Evolutionary conservation across 441 rosid genomes (phyloP).

Genomic region (Mallotus repandus): DNA sequence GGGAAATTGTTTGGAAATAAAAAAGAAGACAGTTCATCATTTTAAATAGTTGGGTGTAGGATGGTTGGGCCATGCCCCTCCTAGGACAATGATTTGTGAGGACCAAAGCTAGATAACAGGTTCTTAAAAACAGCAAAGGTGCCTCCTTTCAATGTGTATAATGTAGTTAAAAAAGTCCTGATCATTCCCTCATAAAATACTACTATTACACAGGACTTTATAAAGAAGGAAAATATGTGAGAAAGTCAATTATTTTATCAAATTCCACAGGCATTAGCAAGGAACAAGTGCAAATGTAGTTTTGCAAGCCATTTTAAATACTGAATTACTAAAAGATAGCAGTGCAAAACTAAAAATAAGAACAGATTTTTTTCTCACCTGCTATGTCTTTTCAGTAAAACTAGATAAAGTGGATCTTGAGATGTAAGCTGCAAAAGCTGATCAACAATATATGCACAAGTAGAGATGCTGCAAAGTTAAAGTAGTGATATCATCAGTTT

Average conservation of each 20-base stretch:
- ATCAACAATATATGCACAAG: conserved; percentile 55
- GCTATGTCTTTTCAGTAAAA: conserved; percentile 45
- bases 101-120: neutral
- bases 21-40: too few species aligned
- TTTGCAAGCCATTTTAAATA: neutral
- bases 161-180: neutral
- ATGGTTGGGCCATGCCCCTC: neutral
- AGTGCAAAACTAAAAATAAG: neutral
- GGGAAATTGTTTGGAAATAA: too few species aligned
- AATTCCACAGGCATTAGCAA: neutral
- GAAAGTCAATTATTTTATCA: neutral
- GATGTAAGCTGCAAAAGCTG: conserved; percentile 58
- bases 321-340: neutral
- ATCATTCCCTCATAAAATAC: neutral
- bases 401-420: conserved; percentile 67
- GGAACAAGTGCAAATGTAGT: neutral
- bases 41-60: too few species aligned
- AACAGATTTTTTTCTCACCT: conserved; percentile 42
- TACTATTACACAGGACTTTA: neutral
- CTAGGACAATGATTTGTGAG: neutral
- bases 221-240: neutral
- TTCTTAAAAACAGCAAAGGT: neutral
- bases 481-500: neutral
- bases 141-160: neutral
- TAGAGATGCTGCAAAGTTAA: conserved; percentile 49